Evolutionary conservation across 495 filamentous ascomycete species (phyloP), one percentile per base, ranked within the genome.

Genomic region (Podospora comata): DNA sequence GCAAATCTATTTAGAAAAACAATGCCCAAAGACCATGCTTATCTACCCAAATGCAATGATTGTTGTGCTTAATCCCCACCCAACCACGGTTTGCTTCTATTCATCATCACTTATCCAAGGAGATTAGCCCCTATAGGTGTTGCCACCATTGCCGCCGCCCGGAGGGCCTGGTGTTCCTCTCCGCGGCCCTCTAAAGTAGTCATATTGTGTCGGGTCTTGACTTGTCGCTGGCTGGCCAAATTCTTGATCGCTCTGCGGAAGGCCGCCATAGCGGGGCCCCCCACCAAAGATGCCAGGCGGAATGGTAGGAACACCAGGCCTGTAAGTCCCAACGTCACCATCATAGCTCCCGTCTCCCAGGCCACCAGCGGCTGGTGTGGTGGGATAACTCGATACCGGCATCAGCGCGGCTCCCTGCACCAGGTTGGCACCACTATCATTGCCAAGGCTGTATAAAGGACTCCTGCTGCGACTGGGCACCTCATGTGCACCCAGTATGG

Each of bases 191-290:
- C 77, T 70, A 48, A 79, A 79, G 54, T 78, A 79, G 65, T 79
- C 77, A 63, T 79, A 79, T 68, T 75, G 73, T 60, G 68, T 58
- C 20, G 74, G 73, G 18, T 72, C 68, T 57, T 72, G 75, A 9
- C 34, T 65, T 34, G 20, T 23, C 30, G 19, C 63, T 62, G 39
- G 73, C 23, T 79, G 79, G 9, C 75, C 70, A 16, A 82, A 80
- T 0, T 70, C 67, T 9, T 77, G 73, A 7, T 82, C 80, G 0
- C 71, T 70, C 67, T 87, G 85, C 6, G 85, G 83, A 44, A 87
- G 66, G 19, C 78, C 78, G 13, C 83, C 83, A 69, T 87, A 87
- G 7, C 85, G 71, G 3, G 75, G 65, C 19, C 64, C 69, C 7
- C 48, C 60, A 23, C 20, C 67, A 69, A 48, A 48, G 7, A 48